Conservation (phyloP, 129 eudicot species). For the Chrysanthemum seticuspe region DNA sequence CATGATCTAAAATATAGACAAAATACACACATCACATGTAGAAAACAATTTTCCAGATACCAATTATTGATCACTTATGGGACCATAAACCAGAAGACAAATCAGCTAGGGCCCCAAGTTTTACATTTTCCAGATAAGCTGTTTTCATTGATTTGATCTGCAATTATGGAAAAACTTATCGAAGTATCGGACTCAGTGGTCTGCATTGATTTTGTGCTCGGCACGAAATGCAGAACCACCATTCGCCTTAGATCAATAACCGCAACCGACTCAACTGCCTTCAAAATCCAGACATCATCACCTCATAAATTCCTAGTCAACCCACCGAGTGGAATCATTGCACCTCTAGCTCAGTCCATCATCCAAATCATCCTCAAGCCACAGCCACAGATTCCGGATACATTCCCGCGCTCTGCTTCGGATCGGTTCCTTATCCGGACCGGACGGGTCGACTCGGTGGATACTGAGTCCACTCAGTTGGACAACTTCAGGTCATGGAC, state of each 20-base stretch:
- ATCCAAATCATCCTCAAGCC: constrained; percentile 75
- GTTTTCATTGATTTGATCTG: constrained; percentile 1
- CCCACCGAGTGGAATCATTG: constrained; percentile 65
- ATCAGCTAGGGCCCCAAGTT: constrained; percentile 29
- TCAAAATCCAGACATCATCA: constrained; percentile 75
- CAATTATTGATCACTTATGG: constrained; percentile 16
- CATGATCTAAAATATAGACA: not conserved
- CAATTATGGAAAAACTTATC: constrained; percentile 51
- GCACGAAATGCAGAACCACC: constrained; percentile 64
- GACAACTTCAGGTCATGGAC: constrained; percentile 28
- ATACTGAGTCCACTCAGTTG: constrained; percentile 30
- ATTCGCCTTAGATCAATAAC: constrained; percentile 48
- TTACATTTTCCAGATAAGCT: not conserved
- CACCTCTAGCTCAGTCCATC: constrained; percentile 63
- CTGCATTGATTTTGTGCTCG: constrained; percentile 50
- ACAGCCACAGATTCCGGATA: constrained; percentile 55
- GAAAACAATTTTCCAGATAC: not conserved
- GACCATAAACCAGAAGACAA: constrained; percentile 11
- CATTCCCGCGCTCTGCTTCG: constrained; percentile 59
- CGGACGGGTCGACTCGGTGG: constrained; percentile 26
- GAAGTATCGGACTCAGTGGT: constrained; percentile 56
- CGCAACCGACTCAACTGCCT: constrained; percentile 46
- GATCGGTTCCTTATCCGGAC: constrained; percentile 65
- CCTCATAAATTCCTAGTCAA: constrained; percentile 75
- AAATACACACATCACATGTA: not conserved